phyloP scores from a whole-genome alignment of 179 eudicot genomes.

The Beta macrorhiza region DNA sequence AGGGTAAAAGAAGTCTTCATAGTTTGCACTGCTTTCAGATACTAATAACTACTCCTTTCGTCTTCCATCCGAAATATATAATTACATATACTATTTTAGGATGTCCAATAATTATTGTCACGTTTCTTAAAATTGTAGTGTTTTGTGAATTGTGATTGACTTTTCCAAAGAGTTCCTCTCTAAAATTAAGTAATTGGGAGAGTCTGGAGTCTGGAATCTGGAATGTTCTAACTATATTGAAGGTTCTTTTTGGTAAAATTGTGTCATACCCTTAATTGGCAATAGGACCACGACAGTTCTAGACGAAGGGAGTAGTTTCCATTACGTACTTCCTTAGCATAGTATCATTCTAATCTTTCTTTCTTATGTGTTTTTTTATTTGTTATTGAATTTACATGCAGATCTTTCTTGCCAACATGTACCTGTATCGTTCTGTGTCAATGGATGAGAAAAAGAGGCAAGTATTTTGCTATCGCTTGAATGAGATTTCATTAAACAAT shows the following conservation, averaged over 20 bases:
- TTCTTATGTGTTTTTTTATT: background rate
- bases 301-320: too few species aligned
- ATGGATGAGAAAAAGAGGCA: slow-evolving; percentile 48
- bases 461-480: background rate
- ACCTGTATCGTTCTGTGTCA: slow-evolving; percentile 38
- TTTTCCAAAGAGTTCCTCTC: too few species aligned
- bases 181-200: too few species aligned
- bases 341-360: background rate
- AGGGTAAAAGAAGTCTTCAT: slow-evolving; percentile 45
- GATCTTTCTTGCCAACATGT: slow-evolving; percentile 68
- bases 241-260: too few species aligned
- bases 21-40: background rate
- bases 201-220: too few species aligned
- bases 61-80: background rate
- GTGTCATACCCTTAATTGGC: too few species aligned
- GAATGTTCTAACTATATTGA: too few species aligned
- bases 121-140: too few species aligned
- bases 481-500: background rate
- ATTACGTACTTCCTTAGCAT: background rate
- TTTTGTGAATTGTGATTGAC: too few species aligned
- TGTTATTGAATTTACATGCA: slow-evolving; percentile 27
- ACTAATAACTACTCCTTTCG: slow-evolving; percentile 7
- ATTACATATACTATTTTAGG: too few species aligned
- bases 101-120: too few species aligned
- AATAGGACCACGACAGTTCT: too few species aligned